Evolutionary conservation across 768 basidiomycete genomes (phyloP).

Genomic region (Tylopilus sp.): DNA sequence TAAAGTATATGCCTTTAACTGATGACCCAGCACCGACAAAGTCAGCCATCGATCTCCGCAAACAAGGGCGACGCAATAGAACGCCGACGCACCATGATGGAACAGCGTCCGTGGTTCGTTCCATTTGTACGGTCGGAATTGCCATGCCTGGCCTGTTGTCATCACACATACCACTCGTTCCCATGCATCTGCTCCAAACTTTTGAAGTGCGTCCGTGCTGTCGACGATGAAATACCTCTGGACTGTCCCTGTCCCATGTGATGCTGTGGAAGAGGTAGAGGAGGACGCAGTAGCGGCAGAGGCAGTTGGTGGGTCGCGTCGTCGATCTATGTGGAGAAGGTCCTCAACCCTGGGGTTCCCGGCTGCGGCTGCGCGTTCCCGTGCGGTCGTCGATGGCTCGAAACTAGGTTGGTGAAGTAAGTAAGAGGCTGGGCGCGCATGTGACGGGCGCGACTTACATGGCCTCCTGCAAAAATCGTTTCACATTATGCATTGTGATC

Average conservation of each 20-base stretch:
- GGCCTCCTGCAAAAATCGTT: conserved; percentile 88
- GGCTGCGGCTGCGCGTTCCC: conserved; percentile 61
- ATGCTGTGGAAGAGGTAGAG: not conserved
- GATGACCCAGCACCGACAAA: not conserved
- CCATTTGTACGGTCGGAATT: conserved; percentile 97
- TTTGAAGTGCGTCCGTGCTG: conserved; percentile 85
- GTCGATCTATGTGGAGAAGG: conserved; percentile 83
- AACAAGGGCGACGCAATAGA: not conserved
- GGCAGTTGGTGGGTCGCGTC: conserved; percentile 49
- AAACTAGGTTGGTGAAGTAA: conserved; percentile 42
- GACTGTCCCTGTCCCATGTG: conserved; percentile 33
- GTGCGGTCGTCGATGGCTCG: conserved; percentile 72
- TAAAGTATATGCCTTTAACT: conserved; percentile 96
- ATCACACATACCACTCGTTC: conserved; percentile 96
- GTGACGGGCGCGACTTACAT: conserved; percentile 42
- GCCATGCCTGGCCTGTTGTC: conserved; percentile 99
- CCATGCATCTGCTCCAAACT: conserved; percentile 93
- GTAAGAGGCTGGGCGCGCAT: not conserved
- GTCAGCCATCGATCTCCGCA: not conserved
- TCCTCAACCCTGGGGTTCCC: conserved; percentile 78
- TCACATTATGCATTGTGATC: conserved; percentile 68
- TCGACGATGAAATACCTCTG: conserved; percentile 87
- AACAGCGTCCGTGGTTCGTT: conserved; percentile 88
- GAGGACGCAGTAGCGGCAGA: conserved; percentile 13
- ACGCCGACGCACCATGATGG: conserved; percentile 67